phyloP scores from a whole-genome alignment of 1,284 basidiomycete species.

The Heliocybe sulcata region DNA sequence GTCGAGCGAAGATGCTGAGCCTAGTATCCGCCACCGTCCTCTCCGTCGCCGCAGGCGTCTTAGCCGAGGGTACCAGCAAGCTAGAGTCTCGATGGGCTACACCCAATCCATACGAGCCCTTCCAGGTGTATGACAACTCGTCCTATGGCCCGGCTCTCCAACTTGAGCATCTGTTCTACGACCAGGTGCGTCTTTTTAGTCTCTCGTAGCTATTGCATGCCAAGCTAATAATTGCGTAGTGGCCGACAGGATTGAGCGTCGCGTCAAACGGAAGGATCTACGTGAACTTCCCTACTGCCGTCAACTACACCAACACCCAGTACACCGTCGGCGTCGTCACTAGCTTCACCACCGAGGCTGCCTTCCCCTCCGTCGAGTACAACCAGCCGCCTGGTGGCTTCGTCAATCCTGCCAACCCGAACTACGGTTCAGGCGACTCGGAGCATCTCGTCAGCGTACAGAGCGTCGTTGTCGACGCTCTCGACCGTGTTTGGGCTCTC shows the following conservation, averaged over 20 bases:
- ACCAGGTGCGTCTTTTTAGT: neutral
- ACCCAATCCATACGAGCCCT: neutral
- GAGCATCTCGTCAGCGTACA: constrained; percentile 21
- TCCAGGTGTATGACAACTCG: constrained; percentile 1
- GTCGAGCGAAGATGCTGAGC: neutral
- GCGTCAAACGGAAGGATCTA: constrained; percentile 11
- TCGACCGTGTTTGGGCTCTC: constrained; percentile 22
- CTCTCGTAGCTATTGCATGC: neutral
- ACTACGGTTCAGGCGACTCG: constrained; percentile 14
- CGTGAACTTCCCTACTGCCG: constrained; percentile 13
- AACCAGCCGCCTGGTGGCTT: constrained; percentile 15
- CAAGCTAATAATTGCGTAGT: neutral
- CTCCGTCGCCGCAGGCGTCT: neutral
- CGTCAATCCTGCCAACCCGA: constrained; percentile 11
- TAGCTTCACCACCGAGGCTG: constrained; percentile 13
- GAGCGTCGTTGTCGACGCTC: constrained; percentile 19
- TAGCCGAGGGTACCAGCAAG: neutral
- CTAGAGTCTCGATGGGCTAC: neutral
- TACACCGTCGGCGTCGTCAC: constrained; percentile 14
- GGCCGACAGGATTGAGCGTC: constrained; percentile 1
- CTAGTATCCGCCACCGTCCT: neutral
- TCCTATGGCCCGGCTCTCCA: neutral
- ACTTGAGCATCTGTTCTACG: constrained; percentile 3
- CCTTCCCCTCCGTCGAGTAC: constrained; percentile 16
- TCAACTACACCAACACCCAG: constrained; percentile 11